Percentiles rank a stretch among this genome's conserved stretches.
phyloP scores from a whole-genome alignment of 1,284 basidiomycete species.

The Stereum hirsutum region DNA sequence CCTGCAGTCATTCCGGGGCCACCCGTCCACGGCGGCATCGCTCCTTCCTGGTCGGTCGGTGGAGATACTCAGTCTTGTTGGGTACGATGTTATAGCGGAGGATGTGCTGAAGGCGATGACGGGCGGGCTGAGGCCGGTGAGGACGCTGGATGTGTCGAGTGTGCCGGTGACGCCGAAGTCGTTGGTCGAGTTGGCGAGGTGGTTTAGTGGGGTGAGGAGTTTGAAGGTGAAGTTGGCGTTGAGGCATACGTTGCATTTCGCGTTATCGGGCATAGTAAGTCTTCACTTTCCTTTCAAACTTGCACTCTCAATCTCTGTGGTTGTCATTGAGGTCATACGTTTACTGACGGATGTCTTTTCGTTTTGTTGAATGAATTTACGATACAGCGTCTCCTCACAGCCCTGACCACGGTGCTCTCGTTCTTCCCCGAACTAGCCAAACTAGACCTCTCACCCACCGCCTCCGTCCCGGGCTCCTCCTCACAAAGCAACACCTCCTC shows the following conservation, averaged over 20 bases:
- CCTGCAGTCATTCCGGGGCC: conserved; percentile 48
- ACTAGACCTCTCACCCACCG: conserved; percentile 51
- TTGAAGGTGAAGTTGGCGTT: conserved; percentile 52
- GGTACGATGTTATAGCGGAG: conserved; percentile 44
- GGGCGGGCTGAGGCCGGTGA: conserved; percentile 33
- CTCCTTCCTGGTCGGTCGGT: conserved; percentile 53
- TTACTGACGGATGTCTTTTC: too few relatives aligned
- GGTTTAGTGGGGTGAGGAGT: conserved; percentile 37
- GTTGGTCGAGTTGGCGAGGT: conserved; percentile 42
- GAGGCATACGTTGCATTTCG: conserved; percentile 53
- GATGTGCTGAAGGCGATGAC: conserved; percentile 42
- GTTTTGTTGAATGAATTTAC: too few relatives aligned
- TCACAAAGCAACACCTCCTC: neutral
- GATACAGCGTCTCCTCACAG: conserved; percentile 28
- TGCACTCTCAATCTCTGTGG: neutral
- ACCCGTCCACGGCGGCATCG: conserved; percentile 43
- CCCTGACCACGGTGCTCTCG: conserved; percentile 27
- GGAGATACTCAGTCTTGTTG: conserved; percentile 42
- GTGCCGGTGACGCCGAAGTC: conserved; percentile 49
- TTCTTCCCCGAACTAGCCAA: conserved; percentile 24
- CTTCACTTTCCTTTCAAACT: conserved; percentile 3
- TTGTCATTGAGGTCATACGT: too few relatives aligned
- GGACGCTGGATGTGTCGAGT: conserved; percentile 45
- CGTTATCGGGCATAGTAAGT: conserved; percentile 59
- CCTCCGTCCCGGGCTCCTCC: conserved; percentile 28